Conservation (phyloP, 2,329 filamentous ascomycete genomes). For the Rutstroemia sp. region DNA sequence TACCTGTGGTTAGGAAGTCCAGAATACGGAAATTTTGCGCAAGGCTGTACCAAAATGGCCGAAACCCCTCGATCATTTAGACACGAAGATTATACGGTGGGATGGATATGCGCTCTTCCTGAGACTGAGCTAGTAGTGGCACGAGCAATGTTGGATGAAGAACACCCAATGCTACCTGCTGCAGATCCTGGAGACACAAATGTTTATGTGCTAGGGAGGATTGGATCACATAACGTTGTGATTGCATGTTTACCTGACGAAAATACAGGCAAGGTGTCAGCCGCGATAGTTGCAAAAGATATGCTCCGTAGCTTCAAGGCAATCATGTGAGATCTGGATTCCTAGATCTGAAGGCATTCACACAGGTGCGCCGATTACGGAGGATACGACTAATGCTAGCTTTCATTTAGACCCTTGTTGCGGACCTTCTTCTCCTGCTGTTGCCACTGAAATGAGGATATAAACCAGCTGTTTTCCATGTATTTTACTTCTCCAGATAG, state of each 20-base stretch:
- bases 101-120: slow-evolving; percentile 20
- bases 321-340: too few relatives aligned
- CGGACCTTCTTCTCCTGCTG: too few relatives aligned
- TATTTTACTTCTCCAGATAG: too few relatives aligned
- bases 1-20: too few relatives aligned
- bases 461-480: too few relatives aligned
- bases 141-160: slow-evolving; percentile 15
- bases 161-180: slow-evolving; percentile 15
- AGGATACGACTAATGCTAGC: too few relatives aligned
- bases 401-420: too few relatives aligned
- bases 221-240: slow-evolving; percentile 17
- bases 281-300: slow-evolving; percentile 26
- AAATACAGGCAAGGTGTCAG: slow-evolving; percentile 26
- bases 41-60: background rate
- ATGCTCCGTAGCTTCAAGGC: slow-evolving; percentile 26
- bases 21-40: background rate
- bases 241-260: slow-evolving; percentile 18
- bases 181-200: slow-evolving; percentile 10
- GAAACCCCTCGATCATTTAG: background rate
- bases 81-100: slow-evolving; percentile 14
- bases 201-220: slow-evolving; percentile 14
- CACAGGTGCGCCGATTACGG: too few relatives aligned
- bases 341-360: too few relatives aligned
- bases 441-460: too few relatives aligned
- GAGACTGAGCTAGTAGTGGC: slow-evolving; percentile 14